Base-by-base conservation (phyloP, 352 stramenopile genomes). In the Pythium aquatile region DNA sequence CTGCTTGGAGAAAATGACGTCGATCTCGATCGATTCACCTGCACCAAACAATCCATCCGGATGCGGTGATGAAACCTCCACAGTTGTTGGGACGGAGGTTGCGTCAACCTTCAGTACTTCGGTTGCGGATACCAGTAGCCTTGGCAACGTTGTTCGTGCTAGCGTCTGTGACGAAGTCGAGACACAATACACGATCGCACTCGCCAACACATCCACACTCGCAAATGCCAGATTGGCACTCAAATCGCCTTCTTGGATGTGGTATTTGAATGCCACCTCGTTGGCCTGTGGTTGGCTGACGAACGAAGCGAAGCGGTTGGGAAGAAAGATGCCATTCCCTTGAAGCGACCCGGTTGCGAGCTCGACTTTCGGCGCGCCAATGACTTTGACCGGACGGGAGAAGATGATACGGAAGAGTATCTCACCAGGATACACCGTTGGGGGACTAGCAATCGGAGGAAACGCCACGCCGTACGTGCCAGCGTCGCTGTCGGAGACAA, bases 341-440 rank as follows among this genome's bases (percentile, higher is more conserved):
- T 75, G 78, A 2, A 87, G 53, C 4, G 77, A 87, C 0, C 82
- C 82, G 0, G 84, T 91, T 1, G 79, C 81, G 17, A 93, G 64
- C 17, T 88, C 79, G 1, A 90, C 64, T 2, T 70, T 77, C 6
- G 82, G 81, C 0, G 65, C 56, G 1, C 72, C 81, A 17, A 80
- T 55, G 2, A 93, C 75, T 9, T 63, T 64, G 1, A 93, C 79
- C 0, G 79, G 44, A 3, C 80, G 72, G 26, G 78, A 88, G 62
- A 90, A 93, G 9, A 85, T 65, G 8, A 91, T 3, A 14, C 79
- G 72, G 54, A 93, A 91, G 1, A 85, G 65, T 53, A 93, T 88
- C 46, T 93, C 81, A 1, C 84, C 84, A 3, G 84, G 77, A 49
- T 60, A 74, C 10, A 91, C 74, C 0, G 66, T 72, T 8, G 55